Evolutionary conservation across 2,329 filamentous ascomycete species (phyloP), one percentile per base, ranked within the genome.

Genomic region (Chaetomium strumarium): DNA sequence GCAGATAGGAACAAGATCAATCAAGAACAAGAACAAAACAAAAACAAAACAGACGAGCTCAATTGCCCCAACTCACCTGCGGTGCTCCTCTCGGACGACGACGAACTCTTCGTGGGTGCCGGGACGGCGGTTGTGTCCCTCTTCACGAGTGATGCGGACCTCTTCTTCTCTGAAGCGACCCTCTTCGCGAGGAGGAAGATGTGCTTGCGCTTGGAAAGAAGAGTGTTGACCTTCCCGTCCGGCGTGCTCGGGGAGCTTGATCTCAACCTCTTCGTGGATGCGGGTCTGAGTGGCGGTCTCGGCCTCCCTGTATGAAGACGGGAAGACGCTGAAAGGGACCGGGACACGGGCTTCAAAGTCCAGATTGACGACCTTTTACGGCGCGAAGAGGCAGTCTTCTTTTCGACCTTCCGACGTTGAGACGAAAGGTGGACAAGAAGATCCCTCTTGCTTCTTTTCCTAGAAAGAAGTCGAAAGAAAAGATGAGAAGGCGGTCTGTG

Each of bases 261-360:
- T 83, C 77, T 92, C 85, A 78, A 88, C 83, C 84, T 96, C 89
- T 84, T 92, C 85, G 84, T 90, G 84, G 70, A 84, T 84, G 66
- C 81, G 75, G 74, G 83, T 84, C 50, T 63, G 61, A 73, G 65
- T 66, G 42, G 61, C 55, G 56, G 60, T 58, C 53, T 63, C 62
- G 55, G 62, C 60, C 62, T 67, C 67, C 63, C 64, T 64, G 64
- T 68, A 68, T 49, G 66, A 66, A 39, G 65, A 63, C 50, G 62
- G 62, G 61, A 64, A 65, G 96, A 97, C 77, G 90, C 89, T 96
- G 85, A 96, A 95, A 79, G 92, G 92, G 78, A 97, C 93, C 81
- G 92, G 90, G 77, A 96, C 88, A 77, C 90, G 88, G 78, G 91
- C 90, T 88, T 96, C 91, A 93, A 95, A 96, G 89, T 96, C 91